phyloP scores from a whole-genome alignment of 164 flowering plant genomes.

The Malania oleifera region DNA sequence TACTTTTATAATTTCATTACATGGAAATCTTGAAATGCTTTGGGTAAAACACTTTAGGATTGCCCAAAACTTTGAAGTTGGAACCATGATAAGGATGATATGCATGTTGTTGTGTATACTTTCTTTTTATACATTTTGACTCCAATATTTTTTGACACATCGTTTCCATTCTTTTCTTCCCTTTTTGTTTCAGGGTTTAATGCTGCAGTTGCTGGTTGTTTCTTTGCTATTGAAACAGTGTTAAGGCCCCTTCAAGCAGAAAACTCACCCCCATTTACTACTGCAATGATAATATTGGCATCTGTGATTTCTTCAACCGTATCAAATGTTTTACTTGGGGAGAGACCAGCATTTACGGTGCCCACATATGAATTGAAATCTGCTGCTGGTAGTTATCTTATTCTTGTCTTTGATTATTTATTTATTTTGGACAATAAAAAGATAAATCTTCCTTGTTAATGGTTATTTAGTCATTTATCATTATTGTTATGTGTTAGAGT shows the following conservation, averaged over 20 bases:
- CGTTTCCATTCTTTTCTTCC: not conserved
- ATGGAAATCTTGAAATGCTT: too few relatives aligned
- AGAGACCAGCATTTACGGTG: constrained; percentile 1
- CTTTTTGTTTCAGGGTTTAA: constrained; percentile 3
- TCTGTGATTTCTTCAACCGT: constrained; percentile 8
- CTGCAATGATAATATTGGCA: constrained; percentile 8
- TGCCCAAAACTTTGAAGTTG: too few relatives aligned
- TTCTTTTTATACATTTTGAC: not conserved
- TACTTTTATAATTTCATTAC: too few relatives aligned
- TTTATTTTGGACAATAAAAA: not conserved
- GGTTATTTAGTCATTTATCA: too few relatives aligned
- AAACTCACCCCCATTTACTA: constrained; percentile 7
- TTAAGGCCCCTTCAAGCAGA: constrained; percentile 5
- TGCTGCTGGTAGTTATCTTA: constrained; percentile 1
- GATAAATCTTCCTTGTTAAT: too few relatives aligned
- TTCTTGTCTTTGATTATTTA: not conserved
- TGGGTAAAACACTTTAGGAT: too few relatives aligned
- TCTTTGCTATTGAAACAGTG: constrained; percentile 7
- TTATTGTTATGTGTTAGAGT: too few relatives aligned
- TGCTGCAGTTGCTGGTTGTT: constrained; percentile 11
- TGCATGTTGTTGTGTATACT: too few relatives aligned
- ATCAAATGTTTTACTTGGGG: constrained; percentile 3
- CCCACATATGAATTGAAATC: constrained; percentile 9
- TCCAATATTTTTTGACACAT: not conserved
- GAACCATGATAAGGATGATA: too few relatives aligned